Evolutionary conservation across 495 filamentous ascomycete genomes (phyloP).

Genomic region (Extremus antarcticus): DNA sequence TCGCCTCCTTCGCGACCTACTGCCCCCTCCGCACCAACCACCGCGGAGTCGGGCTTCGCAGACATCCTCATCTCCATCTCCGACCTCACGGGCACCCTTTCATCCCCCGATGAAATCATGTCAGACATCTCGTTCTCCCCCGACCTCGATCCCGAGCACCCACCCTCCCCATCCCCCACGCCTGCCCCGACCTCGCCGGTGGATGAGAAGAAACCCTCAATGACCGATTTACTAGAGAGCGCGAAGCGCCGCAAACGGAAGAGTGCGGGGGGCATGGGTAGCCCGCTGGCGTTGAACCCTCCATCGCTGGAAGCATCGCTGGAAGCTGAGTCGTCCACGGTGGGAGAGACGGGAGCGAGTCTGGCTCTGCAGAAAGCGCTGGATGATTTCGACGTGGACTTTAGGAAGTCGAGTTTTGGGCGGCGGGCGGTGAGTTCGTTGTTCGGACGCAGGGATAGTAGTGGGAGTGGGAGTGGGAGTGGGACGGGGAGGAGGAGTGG

Average conservation of each 20-base stretch:
- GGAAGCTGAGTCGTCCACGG: neutral
- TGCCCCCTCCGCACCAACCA: neutral
- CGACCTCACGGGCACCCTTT: neutral
- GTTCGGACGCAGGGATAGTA: neutral
- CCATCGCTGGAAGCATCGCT: constrained; percentile 1
- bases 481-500: neutral
- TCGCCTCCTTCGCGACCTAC: neutral
- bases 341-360: too few species aligned
- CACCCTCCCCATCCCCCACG: neutral
- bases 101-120: neutral
- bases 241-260: constrained; percentile 11
- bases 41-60: constrained; percentile 7
- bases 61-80: constrained; percentile 8
- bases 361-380: constrained; percentile 14
- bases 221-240: constrained; percentile 14
- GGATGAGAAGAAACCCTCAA: constrained; percentile 8
- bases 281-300: constrained; percentile 10
- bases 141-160: neutral
- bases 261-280: constrained; percentile 4
- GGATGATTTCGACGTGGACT: constrained; percentile 14
- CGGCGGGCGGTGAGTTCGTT: neutral
- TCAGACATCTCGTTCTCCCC: neutral
- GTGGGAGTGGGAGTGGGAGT: neutral
- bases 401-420: constrained; percentile 10
- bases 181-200: neutral